Evolutionary conservation across 768 basidiomycete species (phyloP), one percentile per base, ranked within the genome.

Genomic region (Cystofilobasidium bisporidii): DNA sequence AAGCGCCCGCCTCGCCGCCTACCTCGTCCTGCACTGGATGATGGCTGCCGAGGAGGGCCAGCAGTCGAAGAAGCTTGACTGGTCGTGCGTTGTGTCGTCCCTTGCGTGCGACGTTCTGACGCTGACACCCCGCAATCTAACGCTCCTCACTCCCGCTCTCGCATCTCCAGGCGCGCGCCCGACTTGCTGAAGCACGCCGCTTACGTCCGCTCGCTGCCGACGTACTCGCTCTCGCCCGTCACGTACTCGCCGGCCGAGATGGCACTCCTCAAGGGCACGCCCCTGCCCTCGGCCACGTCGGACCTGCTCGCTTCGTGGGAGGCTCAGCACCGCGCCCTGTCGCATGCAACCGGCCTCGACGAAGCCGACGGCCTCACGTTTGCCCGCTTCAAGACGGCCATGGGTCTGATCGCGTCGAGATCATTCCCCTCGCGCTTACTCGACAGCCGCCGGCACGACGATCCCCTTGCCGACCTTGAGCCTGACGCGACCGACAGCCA

Each of bases 371-470:
- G 73, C 9, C 83, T 89, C 69, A 86, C 85, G 10, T 91, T 24
- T 12, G 41, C 26, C 10, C 33, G 24, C 11, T 26, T 65, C 24
- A 38, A 40, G 2, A 30, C 5, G 48, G 62, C 38, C 2, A 63
- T 36, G 24, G 20, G 47, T 3, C 20, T 50, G 73, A 79, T 91
- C 43, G 89, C 89, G 1, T 93, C 92, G 0, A 84, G 93, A 61
- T 88, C 91, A 0, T 97, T 96, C 73, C 89, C 92, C 0, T 96
- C 92, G 0, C 84, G 85, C 10, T 78, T 97, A 26, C 81, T 96
- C 33, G 69, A 69, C 22, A 63, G 64, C 12, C 2, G 6, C 28
- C 3, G 8, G 18, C 53, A 30, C 28, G 53, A 56, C 53, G 43
- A 43, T 15, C 53, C 53, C 3, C 53, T 56, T 8, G 53, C 26